Percentiles rank a stretch among this genome's conserved stretches.
Evolutionary conservation across 1,284 basidiomycete species (phyloP).

Genomic region (Cystobasidiaceae sp.): DNA sequence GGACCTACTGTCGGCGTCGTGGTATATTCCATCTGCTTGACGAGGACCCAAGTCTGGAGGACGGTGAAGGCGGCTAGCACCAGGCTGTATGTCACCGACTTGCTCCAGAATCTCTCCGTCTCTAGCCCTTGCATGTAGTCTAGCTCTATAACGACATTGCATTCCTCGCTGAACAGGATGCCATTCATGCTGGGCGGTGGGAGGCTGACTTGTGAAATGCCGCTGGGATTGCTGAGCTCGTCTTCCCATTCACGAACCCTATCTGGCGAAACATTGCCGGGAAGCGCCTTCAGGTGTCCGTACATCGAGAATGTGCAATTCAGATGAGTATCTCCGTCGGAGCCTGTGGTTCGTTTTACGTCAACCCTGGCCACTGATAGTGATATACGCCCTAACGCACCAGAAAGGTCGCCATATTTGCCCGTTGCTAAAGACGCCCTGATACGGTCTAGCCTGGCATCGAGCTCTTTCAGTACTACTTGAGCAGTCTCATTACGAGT

Average conservation of each 20-base stretch:
- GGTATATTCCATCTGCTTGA: constrained; percentile 45
- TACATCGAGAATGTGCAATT: constrained; percentile 45
- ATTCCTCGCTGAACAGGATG: constrained; percentile 43
- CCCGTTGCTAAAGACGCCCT: background rate
- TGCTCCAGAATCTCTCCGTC: constrained; percentile 41
- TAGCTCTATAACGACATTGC: constrained; percentile 42
- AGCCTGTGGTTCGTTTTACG: background rate
- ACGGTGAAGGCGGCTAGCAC: constrained; percentile 40
- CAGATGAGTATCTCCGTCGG: constrained; percentile 4
- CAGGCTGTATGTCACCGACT: constrained; percentile 40
- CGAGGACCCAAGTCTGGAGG: constrained; percentile 40
- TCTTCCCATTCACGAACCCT: constrained; percentile 42
- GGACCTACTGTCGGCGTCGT: constrained; percentile 38
- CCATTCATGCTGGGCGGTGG: constrained; percentile 38
- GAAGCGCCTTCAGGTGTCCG: constrained; percentile 41
- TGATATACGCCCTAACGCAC: background rate
- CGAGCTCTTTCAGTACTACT: constrained; percentile 41
- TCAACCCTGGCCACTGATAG: background rate
- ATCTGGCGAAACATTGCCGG: constrained; percentile 26
- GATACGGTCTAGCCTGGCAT: constrained; percentile 38
- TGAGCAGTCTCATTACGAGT: constrained; percentile 36
- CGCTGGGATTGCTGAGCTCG: constrained; percentile 41
- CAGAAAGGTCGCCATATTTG: background rate
- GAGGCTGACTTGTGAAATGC: constrained; percentile 36
- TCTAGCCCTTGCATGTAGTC: constrained; percentile 33